Conservation (phyloP, 805 yeast species). For the Saturnispora ahearnii region DNA sequence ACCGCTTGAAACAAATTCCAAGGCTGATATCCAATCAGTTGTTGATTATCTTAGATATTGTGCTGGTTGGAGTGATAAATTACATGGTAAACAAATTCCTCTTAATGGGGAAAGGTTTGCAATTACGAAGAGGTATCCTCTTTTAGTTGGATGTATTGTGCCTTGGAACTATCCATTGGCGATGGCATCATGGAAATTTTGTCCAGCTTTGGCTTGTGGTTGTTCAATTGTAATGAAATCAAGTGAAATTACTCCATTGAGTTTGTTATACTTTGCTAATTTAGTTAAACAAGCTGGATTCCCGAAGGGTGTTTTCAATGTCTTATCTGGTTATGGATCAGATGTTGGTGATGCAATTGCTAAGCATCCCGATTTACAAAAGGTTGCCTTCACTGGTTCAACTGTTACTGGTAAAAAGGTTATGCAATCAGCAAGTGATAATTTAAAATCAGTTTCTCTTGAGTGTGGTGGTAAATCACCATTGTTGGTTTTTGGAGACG, state of each 20-base stretch:
- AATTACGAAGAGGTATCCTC: constrained; percentile 60
- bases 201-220: constrained; percentile 77
- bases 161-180: constrained; percentile 68
- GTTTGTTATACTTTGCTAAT: constrained; percentile 52
- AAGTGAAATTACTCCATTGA: constrained; percentile 69
- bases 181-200: constrained; percentile 76
- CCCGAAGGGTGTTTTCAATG: constrained; percentile 70
- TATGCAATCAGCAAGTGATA: constrained; percentile 58
- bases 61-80: constrained; percentile 58
- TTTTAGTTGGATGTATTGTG: constrained; percentile 57
- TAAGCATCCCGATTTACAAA: constrained; percentile 46
- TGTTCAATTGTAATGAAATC: constrained; percentile 65
- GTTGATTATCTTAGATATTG: constrained; percentile 40
- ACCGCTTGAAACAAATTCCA: constrained; percentile 39
- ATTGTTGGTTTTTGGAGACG: constrained; percentile 51
- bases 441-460: constrained; percentile 54
- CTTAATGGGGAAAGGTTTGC: constrained; percentile 41
- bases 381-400: constrained; percentile 59
- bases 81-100: constrained; percentile 35
- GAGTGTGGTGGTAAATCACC: constrained; percentile 75
- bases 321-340: constrained; percentile 60
- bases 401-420: constrained; percentile 59
- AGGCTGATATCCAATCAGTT: constrained; percentile 39
- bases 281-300: constrained; percentile 57
- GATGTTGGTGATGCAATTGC: constrained; percentile 64